A percentile compares a stretch with the other conserved stretches of the same genome.
Conservation (phyloP, 306 rosid genomes). For the Hippophae gyantsensis region DNA sequence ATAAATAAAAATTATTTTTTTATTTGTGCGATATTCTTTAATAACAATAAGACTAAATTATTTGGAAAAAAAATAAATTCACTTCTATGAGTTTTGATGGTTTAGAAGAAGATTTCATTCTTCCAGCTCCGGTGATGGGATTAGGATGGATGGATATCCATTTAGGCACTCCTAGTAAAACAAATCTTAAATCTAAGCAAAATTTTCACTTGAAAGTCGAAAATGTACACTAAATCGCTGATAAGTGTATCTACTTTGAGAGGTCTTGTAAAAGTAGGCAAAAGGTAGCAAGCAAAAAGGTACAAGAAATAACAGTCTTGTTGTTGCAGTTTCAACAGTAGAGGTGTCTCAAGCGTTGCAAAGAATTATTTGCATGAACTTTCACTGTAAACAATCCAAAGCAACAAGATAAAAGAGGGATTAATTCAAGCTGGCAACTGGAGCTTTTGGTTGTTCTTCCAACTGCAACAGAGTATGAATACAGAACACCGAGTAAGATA, state of each 20-base stretch:
- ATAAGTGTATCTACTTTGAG: constrained; percentile 9
- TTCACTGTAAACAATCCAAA: background rate
- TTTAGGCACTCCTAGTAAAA: no score
- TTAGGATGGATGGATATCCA: no score
- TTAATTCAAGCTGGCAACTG: constrained; percentile 66
- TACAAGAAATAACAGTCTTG: background rate
- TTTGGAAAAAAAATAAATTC: no score
- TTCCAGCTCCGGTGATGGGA: no score
- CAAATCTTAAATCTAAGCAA: no score
- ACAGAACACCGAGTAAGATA: constrained; percentile 11
- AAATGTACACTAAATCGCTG: constrained; percentile 4
- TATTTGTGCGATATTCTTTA: no score
- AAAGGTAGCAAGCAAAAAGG: background rate
- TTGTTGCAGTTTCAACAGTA: background rate
- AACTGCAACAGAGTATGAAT: constrained; percentile 34
- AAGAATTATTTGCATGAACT: background rate
- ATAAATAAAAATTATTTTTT: no score
- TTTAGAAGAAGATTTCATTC: no score
- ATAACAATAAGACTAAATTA: no score
- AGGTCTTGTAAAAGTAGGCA: constrained; percentile 8
- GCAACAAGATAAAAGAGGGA: background rate
- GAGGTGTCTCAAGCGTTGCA: background rate
- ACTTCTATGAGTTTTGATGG: no score
- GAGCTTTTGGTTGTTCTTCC: constrained; percentile 85
- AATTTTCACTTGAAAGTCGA: background rate